These are phyloP conservation scores for Paramecium tetraurelia DNA, from an alignment of 73 alveolate species.

Conservation along the genomic window DNA sequence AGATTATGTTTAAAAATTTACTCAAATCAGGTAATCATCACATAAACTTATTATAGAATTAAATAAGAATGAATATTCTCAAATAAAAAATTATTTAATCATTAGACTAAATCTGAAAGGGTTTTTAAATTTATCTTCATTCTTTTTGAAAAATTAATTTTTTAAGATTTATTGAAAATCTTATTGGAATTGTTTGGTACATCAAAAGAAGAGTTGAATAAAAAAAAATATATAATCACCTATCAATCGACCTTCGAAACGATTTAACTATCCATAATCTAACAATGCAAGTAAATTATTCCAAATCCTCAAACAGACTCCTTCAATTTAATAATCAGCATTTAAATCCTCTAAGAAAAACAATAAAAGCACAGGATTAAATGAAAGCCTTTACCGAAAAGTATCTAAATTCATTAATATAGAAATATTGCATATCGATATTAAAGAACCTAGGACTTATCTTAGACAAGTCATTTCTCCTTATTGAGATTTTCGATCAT, in stretches of 20 bases:
- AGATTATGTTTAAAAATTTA: too few species aligned
- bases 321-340: background rate
- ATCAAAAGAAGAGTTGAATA: background rate
- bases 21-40: background rate
- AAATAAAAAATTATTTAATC: background rate
- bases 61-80: background rate
- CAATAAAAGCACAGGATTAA: background rate
- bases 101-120: conserved; percentile 18
- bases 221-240: background rate
- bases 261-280: background rate
- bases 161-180: conserved; percentile 10
- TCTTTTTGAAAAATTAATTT: background rate
- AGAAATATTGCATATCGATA: background rate
- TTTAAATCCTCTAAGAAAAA: background rate
- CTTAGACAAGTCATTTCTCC: background rate
- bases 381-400: background rate
- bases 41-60: background rate
- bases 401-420: background rate
- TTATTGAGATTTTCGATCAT: background rate
- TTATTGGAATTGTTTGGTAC: conserved; percentile 17
- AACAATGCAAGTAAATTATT: background rate
- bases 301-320: background rate
- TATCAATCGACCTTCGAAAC: background rate
- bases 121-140: conserved; percentile 4
- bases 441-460: background rate